Evolutionary conservation across 139 green algal species (phyloP).

Genomic region (Coccomyxa sp.): DNA sequence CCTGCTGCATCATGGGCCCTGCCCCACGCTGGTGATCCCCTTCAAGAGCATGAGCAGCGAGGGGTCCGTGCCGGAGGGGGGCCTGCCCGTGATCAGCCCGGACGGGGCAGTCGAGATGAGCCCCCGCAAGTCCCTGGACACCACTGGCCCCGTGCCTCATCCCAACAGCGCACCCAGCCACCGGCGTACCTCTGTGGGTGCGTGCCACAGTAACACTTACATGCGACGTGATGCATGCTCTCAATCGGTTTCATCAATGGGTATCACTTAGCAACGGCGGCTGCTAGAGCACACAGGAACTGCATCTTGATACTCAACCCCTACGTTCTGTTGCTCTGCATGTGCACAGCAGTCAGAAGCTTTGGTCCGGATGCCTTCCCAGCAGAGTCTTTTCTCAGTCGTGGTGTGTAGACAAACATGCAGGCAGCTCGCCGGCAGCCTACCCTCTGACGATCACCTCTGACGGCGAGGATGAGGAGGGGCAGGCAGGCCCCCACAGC

Average conservation of each 20-base stretch:
- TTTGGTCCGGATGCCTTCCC: background rate
- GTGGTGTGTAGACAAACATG: background rate
- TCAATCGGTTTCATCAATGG: too few species aligned
- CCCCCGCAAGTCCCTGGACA: background rate
- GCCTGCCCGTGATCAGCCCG: background rate
- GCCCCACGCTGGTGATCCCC: slow-evolving; percentile 40
- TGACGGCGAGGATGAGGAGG: background rate
- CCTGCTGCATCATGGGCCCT: slow-evolving; percentile 37
- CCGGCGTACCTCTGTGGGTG: background rate
- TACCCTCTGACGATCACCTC: background rate
- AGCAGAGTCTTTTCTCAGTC: background rate
- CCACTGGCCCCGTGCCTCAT: too few species aligned
- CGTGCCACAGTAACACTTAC: background rate
- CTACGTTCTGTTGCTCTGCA: background rate
- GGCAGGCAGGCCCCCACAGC: too few species aligned
- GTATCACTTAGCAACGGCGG: too few species aligned
- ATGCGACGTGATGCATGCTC: background rate
- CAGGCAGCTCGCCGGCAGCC: too few species aligned
- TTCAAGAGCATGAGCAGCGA: slow-evolving; percentile 11
- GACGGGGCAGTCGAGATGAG: background rate
- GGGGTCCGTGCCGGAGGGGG: background rate
- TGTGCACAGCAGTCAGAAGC: background rate
- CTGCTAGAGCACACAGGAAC: background rate
- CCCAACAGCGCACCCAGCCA: background rate
- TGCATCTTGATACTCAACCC: background rate